Evolutionary conservation across 495 filamentous ascomycete species (phyloP).

Genomic region (Tuber borchii): DNA sequence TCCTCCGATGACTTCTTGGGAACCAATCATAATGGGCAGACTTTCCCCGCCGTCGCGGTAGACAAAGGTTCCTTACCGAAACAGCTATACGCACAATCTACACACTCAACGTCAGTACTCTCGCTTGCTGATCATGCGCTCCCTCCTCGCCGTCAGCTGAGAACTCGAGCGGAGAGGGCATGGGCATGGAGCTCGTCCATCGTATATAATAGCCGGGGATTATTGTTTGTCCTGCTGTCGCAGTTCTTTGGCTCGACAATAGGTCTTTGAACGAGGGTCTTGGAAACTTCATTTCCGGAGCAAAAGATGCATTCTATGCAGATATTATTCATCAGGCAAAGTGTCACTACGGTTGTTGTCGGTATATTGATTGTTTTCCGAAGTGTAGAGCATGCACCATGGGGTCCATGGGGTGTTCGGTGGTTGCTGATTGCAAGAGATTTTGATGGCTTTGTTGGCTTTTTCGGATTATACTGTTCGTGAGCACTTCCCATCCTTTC

Average conservation of each 20-base stretch:
- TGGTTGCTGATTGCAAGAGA: constrained; percentile 63
- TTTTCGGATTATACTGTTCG: no score
- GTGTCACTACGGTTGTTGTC: constrained; percentile 62
- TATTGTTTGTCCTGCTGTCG: constrained; percentile 64
- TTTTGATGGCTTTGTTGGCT: no score
- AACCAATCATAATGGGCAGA: background rate
- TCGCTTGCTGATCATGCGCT: background rate
- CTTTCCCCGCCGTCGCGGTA: background rate
- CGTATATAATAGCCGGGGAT: constrained; percentile 55
- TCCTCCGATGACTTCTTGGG: background rate
- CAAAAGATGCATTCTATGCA: constrained; percentile 78
- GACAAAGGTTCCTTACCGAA: background rate
- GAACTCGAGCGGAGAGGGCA: background rate
- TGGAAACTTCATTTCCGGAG: constrained; percentile 58
- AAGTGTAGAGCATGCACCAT: constrained; percentile 59
- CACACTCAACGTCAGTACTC: constrained; percentile 8
- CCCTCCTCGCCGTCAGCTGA: background rate
- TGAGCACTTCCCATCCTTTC: no score
- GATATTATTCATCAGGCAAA: constrained; percentile 80
- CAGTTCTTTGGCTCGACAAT: constrained; percentile 84
- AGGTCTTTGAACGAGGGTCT: constrained; percentile 73
- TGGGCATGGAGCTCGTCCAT: constrained; percentile 4
- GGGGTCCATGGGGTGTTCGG: constrained; percentile 61
- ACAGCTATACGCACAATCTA: background rate
- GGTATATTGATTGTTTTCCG: constrained; percentile 69